These are phyloP conservation scores for Cucurbita pepo DNA, from an alignment of 306 rosid species.

Conservation along the genomic window DNA sequence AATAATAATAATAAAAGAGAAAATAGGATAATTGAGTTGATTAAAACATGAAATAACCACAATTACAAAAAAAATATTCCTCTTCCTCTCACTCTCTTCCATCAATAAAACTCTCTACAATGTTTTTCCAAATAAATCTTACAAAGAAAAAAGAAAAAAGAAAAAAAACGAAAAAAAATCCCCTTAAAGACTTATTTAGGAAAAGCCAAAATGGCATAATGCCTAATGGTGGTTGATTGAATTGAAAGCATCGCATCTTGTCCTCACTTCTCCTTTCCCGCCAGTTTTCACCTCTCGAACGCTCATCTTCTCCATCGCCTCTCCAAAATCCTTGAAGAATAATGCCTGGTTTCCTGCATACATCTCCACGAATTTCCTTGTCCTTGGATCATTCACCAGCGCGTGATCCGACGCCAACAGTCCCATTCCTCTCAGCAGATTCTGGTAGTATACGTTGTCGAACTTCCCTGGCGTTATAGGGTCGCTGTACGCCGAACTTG, in stretches of 20 bases:
- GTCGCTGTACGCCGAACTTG: conserved; percentile 40
- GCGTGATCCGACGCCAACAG: conserved; percentile 22
- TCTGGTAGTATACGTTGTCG: conserved; percentile 33
- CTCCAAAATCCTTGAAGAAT: conserved; percentile 25
- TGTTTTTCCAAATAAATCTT: background rate
- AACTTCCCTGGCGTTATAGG: conserved; percentile 35
- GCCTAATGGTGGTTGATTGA: background rate
- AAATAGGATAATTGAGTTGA: background rate
- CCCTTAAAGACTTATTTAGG: background rate
- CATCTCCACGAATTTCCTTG: conserved; percentile 19
- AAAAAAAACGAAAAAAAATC: background rate
- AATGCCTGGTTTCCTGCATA: conserved; percentile 21
- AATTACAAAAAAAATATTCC: background rate
- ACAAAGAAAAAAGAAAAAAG: no score
- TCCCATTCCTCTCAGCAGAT: conserved; percentile 29
- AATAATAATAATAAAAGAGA: no score
- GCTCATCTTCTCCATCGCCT: conserved; percentile 39
- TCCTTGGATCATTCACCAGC: conserved; percentile 21
- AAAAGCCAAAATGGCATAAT: background rate
- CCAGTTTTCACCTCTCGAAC: conserved; percentile 23
- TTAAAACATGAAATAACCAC: background rate
- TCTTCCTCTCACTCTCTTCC: background rate
- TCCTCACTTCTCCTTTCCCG: conserved; percentile 33
- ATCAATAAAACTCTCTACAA: background rate
- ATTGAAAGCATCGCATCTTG: conserved; percentile 31